Percentiles rank a stretch among this genome's conserved stretches.
phyloP scores from a whole-genome alignment of 1,284 basidiomycete genomes.

The Leucoagaricus sp. region DNA sequence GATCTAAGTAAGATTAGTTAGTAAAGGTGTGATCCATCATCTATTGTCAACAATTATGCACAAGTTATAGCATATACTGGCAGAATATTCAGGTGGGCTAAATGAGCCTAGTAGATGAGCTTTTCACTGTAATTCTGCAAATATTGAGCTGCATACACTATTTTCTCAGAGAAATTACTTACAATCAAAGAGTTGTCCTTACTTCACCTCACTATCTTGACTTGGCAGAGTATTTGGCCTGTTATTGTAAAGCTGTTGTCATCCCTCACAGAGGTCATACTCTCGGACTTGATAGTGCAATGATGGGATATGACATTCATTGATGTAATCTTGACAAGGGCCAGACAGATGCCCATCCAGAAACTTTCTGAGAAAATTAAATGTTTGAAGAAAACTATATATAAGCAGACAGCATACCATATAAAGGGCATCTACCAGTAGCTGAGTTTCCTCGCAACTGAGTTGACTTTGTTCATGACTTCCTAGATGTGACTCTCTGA shows the following conservation, averaged over 20 bases:
- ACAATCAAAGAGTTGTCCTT: background rate
- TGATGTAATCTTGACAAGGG: background rate
- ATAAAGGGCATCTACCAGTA: background rate
- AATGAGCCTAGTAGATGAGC: background rate
- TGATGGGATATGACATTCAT: background rate
- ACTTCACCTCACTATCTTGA: background rate
- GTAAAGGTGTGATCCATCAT: background rate
- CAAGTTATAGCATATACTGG: background rate
- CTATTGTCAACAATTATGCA: background rate
- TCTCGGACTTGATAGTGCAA: background rate
- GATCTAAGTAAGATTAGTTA: background rate
- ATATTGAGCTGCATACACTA: too few species aligned
- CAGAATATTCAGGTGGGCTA: background rate
- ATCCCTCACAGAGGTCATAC: background rate
- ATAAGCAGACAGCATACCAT: background rate
- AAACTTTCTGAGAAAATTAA: background rate
- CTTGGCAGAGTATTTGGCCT: background rate
- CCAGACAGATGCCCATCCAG: background rate
- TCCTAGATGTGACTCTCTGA: background rate
- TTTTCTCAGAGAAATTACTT: too few species aligned
- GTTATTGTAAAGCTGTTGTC: background rate
- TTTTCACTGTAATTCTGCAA: background rate
- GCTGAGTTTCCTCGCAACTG: background rate
- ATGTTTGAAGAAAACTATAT: background rate
- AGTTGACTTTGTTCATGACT: background rate